phyloP scores from a whole-genome alignment of 225 moss, liverwort and hornwort genomes.

The Polytrichum commune region DNA sequence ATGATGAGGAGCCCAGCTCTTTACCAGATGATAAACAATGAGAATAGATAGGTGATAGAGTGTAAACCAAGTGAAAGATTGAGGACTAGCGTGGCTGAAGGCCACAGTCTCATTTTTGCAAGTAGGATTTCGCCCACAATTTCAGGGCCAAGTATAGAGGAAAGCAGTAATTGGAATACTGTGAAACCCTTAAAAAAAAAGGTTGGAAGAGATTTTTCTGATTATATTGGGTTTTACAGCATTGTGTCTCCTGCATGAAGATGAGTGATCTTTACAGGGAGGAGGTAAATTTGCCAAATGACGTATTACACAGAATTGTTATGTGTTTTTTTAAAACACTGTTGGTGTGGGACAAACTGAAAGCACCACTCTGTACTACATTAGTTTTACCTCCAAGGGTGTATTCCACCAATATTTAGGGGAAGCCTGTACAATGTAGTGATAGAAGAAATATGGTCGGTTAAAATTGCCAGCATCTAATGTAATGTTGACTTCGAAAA shows the following conservation, averaged over 20 bases:
- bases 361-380: too few species aligned
- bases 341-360: too few species aligned
- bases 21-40: conserved; percentile 17
- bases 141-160: background rate
- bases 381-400: conserved; percentile 11
- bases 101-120: background rate
- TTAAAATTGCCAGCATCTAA: too few species aligned
- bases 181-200: too few species aligned
- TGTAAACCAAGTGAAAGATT: background rate
- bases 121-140: background rate
- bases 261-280: background rate
- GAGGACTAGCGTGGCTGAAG: background rate
- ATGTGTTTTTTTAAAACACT: background rate
- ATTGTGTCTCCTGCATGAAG: background rate
- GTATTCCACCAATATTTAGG: conserved; percentile 15
- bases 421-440: conserved; percentile 6
- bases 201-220: too few species aligned
- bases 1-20: conserved; percentile 47
- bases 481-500: too few species aligned
- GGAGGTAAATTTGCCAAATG: background rate
- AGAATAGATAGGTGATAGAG: conserved; percentile 17
- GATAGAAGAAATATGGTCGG: background rate
- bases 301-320: background rate
- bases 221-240: background rate
- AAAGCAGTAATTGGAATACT: background rate